phyloP scores from a whole-genome alignment of 805 yeast species.

The Wickerhamomyces queroliae region DNA sequence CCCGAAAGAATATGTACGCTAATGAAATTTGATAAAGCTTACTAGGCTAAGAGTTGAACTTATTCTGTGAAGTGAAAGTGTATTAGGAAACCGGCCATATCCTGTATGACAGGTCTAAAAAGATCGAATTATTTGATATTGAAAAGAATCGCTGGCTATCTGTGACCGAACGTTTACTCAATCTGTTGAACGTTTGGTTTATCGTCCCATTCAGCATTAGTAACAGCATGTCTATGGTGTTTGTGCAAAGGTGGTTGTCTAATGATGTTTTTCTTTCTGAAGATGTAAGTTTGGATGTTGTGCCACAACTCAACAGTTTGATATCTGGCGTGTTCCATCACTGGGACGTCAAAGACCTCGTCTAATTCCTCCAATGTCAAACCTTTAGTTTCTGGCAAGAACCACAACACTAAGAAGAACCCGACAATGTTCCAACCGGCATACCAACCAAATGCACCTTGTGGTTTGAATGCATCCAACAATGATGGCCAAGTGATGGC shows the following conservation, averaged over 20 bases:
- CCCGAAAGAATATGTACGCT: too few relatives aligned
- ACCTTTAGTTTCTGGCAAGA: constrained; percentile 64
- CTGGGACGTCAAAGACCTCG: constrained; percentile 61
- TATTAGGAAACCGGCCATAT: too few relatives aligned
- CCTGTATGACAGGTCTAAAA: too few relatives aligned
- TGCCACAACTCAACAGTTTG: constrained; percentile 35
- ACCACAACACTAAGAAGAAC: constrained; percentile 63
- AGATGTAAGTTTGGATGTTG: constrained; percentile 39
- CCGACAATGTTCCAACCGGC: constrained; percentile 80
- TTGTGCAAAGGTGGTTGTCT: constrained; percentile 52
- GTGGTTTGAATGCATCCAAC: constrained; percentile 58
- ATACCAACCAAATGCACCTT: constrained; percentile 86
- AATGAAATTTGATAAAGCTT: too few relatives aligned
- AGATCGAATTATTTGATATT: too few relatives aligned
- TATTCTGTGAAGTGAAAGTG: too few relatives aligned
- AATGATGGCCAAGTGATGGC: constrained; percentile 80
- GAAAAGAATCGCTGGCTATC: too few relatives aligned
- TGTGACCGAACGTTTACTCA: constrained; percentile 25
- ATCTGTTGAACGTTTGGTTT: constrained; percentile 48
- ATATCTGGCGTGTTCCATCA: constrained; percentile 46
- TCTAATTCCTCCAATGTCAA: constrained; percentile 68
- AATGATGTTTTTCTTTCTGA: constrained; percentile 38
- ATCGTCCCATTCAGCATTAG: constrained; percentile 57
- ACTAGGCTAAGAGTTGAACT: too few relatives aligned
- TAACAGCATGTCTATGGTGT: constrained; percentile 54